Evolutionary conservation across 768 basidiomycete genomes (phyloP), one percentile per base, ranked within the genome.

Genomic region (Tulasnella sp.): DNA sequence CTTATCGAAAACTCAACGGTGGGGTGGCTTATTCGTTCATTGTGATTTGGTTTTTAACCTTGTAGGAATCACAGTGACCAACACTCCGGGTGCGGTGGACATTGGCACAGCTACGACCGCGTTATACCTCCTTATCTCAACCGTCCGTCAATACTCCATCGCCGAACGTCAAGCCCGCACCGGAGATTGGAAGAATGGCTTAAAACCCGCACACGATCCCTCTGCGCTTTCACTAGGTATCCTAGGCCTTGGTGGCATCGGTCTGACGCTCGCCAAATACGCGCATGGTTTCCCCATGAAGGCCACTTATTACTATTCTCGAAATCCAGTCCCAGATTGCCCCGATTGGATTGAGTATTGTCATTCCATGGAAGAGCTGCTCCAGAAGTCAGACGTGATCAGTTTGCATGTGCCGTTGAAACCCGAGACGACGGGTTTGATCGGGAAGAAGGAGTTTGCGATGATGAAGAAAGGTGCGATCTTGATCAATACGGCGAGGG

Each of bases 21-120:
- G 5, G 27, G n/a, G 23, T 19, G n/a, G 8, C 44, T 7, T 64
- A 38, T 26, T 49, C 21, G 34, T 47, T 43, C n/a, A 19, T 11
- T 43, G 41, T 11, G 10, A 8, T 13, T 24, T 32, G 7, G 34
- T 52, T 9, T 27, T 23, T n/a, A 8, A 50, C 29, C 59, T 21
- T 58, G 34, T 11, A 85, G 86, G 84, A 10, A 88, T 93, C 65
- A 75, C 71, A 34, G 80, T 94, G 21, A 91, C 92, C 8, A 92
- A 94, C 68, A 94, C 91, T 0, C 91, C 92, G 0, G 83, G 85
- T 13, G 88, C 89, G 3, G 92, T 95, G 51, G 84, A 94, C 71
- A 88, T 93, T 64, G 90, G 85, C 9, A 93, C 91, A 1, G 93
- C 92, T 0, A 93, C 90, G 0, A 89, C 88, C 0, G 90, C 86